These are phyloP conservation scores for Scenedesmus sp. DNA, from an alignment of 163 green algal species.

Conservation along the genomic window DNA sequence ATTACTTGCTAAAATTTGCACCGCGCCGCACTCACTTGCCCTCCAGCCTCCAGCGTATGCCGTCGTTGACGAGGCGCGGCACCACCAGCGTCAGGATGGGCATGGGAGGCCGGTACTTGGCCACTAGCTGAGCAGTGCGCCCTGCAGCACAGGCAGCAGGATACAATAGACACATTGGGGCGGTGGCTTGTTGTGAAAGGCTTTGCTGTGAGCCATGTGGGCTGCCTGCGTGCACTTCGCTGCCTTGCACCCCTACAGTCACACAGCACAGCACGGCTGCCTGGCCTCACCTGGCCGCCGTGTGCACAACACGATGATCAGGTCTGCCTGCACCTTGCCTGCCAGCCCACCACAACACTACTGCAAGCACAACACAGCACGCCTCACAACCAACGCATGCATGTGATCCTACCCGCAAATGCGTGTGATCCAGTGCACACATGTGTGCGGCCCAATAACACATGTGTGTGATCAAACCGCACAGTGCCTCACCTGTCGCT, in stretches of 20 bases:
- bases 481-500: conserved; percentile 54
- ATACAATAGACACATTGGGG: background rate
- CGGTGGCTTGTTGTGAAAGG: too few species aligned
- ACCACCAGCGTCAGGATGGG: conserved; percentile 90
- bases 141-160: conserved; percentile 49
- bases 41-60: conserved; percentile 68
- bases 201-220: too few species aligned
- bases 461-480: too few species aligned
- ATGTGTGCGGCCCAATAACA: too few species aligned
- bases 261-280: background rate
- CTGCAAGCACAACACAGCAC: too few species aligned
- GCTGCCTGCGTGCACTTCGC: too few species aligned
- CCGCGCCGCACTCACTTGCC: conserved; percentile 45
- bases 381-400: too few species aligned
- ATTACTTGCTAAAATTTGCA: background rate
- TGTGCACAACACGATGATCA: conserved; percentile 84
- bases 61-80: conserved; percentile 73
- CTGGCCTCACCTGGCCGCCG: too few species aligned
- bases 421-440: too few species aligned
- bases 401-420: too few species aligned
- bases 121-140: conserved; percentile 83
- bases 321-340: conserved; percentile 73
- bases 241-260: too few species aligned
- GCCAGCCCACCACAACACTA: conserved; percentile 68
- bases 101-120: conserved; percentile 94